These are phyloP conservation scores for Pistacia vera DNA, from an alignment of 345 rosid species.

Conservation along the genomic window DNA sequence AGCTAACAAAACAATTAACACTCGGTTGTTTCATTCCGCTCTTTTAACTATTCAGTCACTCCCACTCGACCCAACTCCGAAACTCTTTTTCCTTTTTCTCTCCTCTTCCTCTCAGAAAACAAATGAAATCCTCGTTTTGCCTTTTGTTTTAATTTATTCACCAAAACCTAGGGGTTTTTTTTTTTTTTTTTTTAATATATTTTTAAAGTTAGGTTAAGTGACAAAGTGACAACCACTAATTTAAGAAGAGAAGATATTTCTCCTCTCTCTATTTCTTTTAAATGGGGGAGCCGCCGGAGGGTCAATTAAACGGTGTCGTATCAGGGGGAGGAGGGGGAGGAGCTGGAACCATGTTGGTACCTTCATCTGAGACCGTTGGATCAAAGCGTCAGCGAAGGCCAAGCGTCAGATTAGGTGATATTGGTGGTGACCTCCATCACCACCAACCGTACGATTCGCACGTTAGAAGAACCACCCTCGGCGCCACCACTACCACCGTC, in stretches of 20 bases:
- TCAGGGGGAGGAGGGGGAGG: constrained; percentile 2
- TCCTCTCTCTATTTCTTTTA: neutral
- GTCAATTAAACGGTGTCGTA: constrained; percentile 49
- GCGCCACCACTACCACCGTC: constrained; percentile 19
- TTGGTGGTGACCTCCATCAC: constrained; percentile 63
- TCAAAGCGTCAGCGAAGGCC: constrained; percentile 83
- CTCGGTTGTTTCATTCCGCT: neutral
- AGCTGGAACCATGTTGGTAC: constrained; percentile 27
- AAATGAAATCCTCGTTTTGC: neutral
- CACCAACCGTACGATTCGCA: constrained; percentile 52
- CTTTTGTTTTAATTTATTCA: too few relatives aligned
- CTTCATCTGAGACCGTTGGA: constrained; percentile 57
- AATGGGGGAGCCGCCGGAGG: constrained; percentile 66
- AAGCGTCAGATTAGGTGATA: constrained; percentile 94
- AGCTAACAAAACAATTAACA: neutral
- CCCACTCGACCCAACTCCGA: too few relatives aligned
- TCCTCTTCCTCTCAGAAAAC: neutral
- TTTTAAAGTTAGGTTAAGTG: neutral
- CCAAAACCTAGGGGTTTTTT: neutral
- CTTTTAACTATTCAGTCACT: neutral
- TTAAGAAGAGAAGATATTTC: neutral
- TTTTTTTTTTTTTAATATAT: neutral
- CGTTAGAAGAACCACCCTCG: constrained; percentile 37
- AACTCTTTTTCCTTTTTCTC: neutral
- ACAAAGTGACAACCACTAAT: neutral